These are phyloP conservation scores for Cryptomeria japonica DNA, from an alignment of 75 land plant species.

Conservation along the genomic window DNA sequence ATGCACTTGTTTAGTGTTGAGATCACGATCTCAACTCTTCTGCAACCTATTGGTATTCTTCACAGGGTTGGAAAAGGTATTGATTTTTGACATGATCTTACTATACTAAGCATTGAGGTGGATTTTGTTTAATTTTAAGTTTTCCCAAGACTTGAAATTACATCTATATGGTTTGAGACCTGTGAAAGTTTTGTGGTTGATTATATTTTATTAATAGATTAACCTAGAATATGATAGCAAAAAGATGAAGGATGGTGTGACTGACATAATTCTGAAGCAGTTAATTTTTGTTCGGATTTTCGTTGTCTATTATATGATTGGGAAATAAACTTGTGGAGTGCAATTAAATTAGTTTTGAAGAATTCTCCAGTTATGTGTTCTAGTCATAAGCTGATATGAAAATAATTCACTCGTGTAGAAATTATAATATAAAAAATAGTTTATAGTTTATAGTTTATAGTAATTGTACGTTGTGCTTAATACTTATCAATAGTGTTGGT, in stretches of 20 bases:
- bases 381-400: background rate
- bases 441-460: background rate
- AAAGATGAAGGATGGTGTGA: background rate
- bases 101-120: background rate
- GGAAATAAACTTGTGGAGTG: background rate
- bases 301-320: background rate
- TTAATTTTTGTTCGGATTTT: background rate
- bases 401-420: background rate
- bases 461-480: background rate
- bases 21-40: conserved; percentile 94
- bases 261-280: background rate
- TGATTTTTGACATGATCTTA: background rate
- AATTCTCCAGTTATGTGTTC: background rate
- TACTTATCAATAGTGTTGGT: conserved; percentile 2
- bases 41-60: conserved; percentile 94
- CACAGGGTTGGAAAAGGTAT: conserved; percentile 93
- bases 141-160: background rate
- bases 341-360: background rate
- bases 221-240: background rate
- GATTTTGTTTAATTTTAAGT: background rate
- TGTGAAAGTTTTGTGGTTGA: conserved; percentile 6
- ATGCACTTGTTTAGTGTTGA: conserved; percentile 97
- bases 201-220: background rate
- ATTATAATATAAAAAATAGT: background rate
- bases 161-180: background rate